These are phyloP conservation scores for Pseudogymnoascus sp. DNA, from an alignment of 2,329 filamentous ascomycete genomes.

Conservation along the genomic window DNA sequence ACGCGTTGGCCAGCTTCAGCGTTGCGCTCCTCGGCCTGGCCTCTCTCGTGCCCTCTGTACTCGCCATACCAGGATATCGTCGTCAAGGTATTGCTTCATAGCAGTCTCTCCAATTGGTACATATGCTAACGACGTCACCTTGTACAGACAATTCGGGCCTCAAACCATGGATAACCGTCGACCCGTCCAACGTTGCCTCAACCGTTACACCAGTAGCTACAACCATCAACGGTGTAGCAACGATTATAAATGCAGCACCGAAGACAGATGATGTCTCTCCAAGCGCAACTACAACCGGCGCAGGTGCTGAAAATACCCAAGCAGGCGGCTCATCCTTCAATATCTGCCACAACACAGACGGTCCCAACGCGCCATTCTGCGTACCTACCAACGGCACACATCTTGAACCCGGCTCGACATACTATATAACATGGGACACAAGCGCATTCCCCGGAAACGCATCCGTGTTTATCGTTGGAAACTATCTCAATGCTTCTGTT, in stretches of 20 bases:
- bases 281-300: conserved; percentile 15
- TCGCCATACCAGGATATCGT: neutral
- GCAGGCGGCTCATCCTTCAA: conserved; percentile 24
- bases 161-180: conserved; percentile 24
- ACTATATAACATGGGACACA: conserved; percentile 28
- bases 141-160: conserved; percentile 13
- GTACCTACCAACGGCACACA: conserved; percentile 25
- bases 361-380: conserved; percentile 25
- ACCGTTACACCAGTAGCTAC: conserved; percentile 24
- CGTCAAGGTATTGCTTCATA: neutral
- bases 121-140: neutral
- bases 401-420: conserved; percentile 24
- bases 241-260: conserved; percentile 19
- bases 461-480: conserved; percentile 23
- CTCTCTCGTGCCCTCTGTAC: neutral
- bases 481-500: conserved; percentile 24
- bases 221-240: conserved; percentile 20
- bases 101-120: neutral
- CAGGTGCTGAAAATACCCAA: conserved; percentile 13
- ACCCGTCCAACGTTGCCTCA: conserved; percentile 14
- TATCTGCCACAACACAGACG: conserved; percentile 24
- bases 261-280: too few species aligned
- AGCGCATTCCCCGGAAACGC: conserved; percentile 22
- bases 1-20: neutral
- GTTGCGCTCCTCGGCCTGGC: neutral